Base-by-base conservation (phyloP, 2,329 filamentous ascomycete genomes). In the Neocatenulostroma microsporum region DNA sequence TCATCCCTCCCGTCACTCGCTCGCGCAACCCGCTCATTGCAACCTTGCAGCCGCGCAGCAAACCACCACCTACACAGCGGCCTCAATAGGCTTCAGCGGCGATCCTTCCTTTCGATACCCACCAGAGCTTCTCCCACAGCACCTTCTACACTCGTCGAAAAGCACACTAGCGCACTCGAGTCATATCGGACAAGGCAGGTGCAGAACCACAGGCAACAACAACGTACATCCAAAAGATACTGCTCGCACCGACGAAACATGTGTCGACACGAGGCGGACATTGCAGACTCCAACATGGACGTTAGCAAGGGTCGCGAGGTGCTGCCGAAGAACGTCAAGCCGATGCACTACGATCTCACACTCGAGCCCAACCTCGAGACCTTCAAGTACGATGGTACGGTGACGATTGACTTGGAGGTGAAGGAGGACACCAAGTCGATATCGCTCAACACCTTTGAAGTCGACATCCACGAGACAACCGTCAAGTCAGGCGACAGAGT, bases 301-400 rank as follows among this genome's bases (percentile, higher is more conserved):
- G 69, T 82, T 50, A 64, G 72, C 35, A 72, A 74, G 50, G 78
- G 76, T 47, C 80, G 89, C 53, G 83, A 94, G 69, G 81, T 96
- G 48, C 73, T 96, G 52, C 91, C 89, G 35, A 79, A 80, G 64
- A 94, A 95, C 57, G 86, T 95, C 55, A 82, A 89, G 61, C 88
- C 89, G n/a, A 66, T 73, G 25, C 87, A 96, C 67, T 96, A 96
- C 66, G 78, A 94, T 62, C 66, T 96, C 51, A 91, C 84, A 1
- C 72, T 96, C 45, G 91, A 96, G 67, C 87, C 89, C 37, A 78
- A 95, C 67, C 84, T 96, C 51, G 74, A 83, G 52, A 87, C 82
- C 47, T 86, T 91, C 63, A 86, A 78, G 46, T 96, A 89, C 60
- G 76, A 89, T 41, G 89, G 89, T 48, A 81, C 73, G 9, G 87